These are phyloP conservation scores for Saccharum spontaneum DNA, from an alignment of 176 grass and related monocot species.

Conservation along the genomic window DNA sequence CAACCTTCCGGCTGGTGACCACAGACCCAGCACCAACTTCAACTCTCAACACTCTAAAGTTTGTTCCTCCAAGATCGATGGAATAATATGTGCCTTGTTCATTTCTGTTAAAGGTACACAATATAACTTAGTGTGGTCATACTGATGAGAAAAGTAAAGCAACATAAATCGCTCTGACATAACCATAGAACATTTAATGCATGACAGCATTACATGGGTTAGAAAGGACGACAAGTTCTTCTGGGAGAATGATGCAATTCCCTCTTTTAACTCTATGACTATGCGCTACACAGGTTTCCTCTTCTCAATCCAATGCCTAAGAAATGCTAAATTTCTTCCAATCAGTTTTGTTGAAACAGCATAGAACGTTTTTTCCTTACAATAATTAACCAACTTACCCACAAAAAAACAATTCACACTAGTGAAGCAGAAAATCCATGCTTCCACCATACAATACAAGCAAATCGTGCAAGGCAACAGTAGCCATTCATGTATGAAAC, in stretches of 20 bases:
- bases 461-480: neutral
- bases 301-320: neutral
- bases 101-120: constrained; percentile 41
- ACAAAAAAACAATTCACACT: neutral
- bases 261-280: neutral
- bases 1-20: constrained; percentile 58
- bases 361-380: neutral
- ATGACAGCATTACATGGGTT: neutral
- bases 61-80: constrained; percentile 85
- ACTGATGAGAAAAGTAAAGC: neutral
- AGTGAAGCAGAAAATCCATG: neutral
- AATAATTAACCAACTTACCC: neutral
- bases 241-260: neutral
- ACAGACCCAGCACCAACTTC: constrained; percentile 61
- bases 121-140: neutral
- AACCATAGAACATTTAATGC: neutral
- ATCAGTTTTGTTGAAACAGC: neutral
- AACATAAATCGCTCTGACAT: neutral
- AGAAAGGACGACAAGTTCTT: neutral
- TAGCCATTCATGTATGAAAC: neutral
- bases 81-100: constrained; percentile 87
- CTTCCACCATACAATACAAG: constrained; percentile 1
- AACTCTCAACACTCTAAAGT: constrained; percentile 69
- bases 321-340: neutral
- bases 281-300: neutral